phyloP scores from a whole-genome alignment of 148 eudicot genomes.

The Rhododendron mucronatum region DNA sequence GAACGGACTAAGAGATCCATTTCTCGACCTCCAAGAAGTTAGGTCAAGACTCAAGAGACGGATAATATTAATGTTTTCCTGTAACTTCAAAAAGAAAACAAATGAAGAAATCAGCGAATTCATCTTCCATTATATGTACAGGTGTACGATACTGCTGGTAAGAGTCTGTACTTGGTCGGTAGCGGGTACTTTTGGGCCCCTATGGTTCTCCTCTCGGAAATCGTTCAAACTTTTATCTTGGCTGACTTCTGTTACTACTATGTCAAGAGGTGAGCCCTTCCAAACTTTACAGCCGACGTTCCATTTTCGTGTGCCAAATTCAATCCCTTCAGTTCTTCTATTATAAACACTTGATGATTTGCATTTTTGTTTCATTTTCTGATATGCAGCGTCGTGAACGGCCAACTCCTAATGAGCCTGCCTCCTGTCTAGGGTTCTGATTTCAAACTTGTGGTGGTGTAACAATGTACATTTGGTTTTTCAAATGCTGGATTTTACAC shows the following conservation, averaged over 20 bases:
- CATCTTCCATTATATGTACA: slow-evolving; percentile 11
- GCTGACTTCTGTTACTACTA: slow-evolving; percentile 91
- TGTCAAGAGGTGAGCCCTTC: slow-evolving; percentile 51
- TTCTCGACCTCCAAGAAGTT: neutral
- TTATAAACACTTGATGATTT: neutral
- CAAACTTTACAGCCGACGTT: neutral
- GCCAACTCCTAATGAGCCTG: slow-evolving; percentile 49
- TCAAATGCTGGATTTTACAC: neutral
- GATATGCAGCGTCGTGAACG: slow-evolving; percentile 45
- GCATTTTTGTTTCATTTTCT: neutral
- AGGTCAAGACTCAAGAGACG: neutral
- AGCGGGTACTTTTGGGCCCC: slow-evolving; percentile 58
- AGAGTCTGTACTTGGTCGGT: slow-evolving; percentile 40
- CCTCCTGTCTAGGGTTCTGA: slow-evolving; percentile 23
- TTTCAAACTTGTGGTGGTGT: neutral
- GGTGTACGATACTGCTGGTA: slow-evolving; percentile 66
- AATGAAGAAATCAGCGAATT: neutral
- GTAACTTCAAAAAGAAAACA: neutral
- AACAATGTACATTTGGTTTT: neutral
- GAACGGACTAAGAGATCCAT: neutral
- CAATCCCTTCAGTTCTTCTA: neutral
- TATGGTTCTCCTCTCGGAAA: slow-evolving; percentile 52
- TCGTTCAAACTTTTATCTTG: slow-evolving; percentile 76
- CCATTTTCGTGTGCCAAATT: neutral
- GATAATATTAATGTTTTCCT: neutral